Evolutionary conservation across 2,329 filamentous ascomycete species (phyloP), one percentile per base, ranked within the genome.

Genomic region (Paecilomyces formosus): DNA sequence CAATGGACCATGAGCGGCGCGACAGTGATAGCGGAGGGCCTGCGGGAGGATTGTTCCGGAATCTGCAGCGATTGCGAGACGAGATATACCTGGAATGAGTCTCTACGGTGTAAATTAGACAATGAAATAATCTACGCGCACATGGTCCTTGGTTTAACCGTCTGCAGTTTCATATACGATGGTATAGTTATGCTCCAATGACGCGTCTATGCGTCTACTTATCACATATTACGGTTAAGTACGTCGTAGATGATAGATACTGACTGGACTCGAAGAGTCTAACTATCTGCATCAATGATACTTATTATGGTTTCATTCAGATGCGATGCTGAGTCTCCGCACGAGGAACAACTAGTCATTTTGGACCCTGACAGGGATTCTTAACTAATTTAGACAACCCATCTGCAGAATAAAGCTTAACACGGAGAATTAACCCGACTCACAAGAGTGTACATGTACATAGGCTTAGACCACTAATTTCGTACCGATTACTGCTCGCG

Each of bases 41-140:
- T 33, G 77, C 73, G 3, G 78, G 78, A 63, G 81, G 81, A 1
- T 76, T 84, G 61, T 77, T 83, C 64, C 75, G 78, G 62, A 81
- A 81, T 63, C 63, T 83, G 57, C 76, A 81, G 60, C 78, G 81
- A 55, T 68, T 83, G 63, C 78, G 79, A 55, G 80, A 81, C 59
- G 80, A 82, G 61, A 79, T 82, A 52, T 81, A 81, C 62, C 70
- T 81, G 59, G 79, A 82, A 61, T 81, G 65, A 67, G 55, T 53
- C 50, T 15, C 39, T 45, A 45, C 39, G 18, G 39, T 21, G 18
- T 45, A 45, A 45, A 45, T n/a, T 45, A 45, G 39, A 45, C 8
- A 39, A 39, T n/a, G n/a, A n/a, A 45, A 45, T 21, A 18, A 45
- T 31, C 30, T 31, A 31, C 39, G 18, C 18, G n/a, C 18, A 45